Base-by-base conservation (phyloP, 176 grass and related monocot genomes). In the Dendrocalamus sinicus region DNA sequence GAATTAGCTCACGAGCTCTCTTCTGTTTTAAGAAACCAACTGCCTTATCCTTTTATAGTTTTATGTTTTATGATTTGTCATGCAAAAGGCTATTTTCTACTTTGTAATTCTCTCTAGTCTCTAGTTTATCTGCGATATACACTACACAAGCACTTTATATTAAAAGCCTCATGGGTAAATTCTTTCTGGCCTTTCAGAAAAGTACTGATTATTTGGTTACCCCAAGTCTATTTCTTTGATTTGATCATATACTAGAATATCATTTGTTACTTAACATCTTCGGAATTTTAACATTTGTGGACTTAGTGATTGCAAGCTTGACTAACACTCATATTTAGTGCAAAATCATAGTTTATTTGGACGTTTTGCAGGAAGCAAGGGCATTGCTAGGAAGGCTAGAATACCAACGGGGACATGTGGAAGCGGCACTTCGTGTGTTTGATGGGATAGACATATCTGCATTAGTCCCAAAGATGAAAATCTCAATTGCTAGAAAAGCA, bases 311-410 rank as follows among this genome's bases (percentile, higher is more conserved):
- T 54, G 19, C 43, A 63, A 47, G 67, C 67, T 83, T 77, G 65
- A 73, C 64, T 74, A 80, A 80, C 52, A 60, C 60, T 19, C 50
- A 57, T 24, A 40, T 67, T 41, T 26, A 53, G 37, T 54, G 23
- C 40, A 70, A 69, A 69, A 67, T 58, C 20, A 76, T 77, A 59
- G 15, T 75, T 46, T 70, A 45, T 87, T 76, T 86, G 78, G 43
- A 70, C 41, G 86, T 83, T 81, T 89, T 91, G 20, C 78, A 99
- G 97, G 97, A 99, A 78, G 97, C 97, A 70, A 99, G 97, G 85
- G 91, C 97, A 9, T 79, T 99, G 78, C 89, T 99, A 83, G 97
- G 92, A 89, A 99, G 94, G 81, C 47, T 99, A 75, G 97, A 99
- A 74, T 99, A 96, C 81, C 90, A 96, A 70, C 85, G 88, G 41